These are phyloP conservation scores for Venturia nashicola DNA, from an alignment of 2,329 filamentous ascomycete genomes.

Conservation along the genomic window DNA sequence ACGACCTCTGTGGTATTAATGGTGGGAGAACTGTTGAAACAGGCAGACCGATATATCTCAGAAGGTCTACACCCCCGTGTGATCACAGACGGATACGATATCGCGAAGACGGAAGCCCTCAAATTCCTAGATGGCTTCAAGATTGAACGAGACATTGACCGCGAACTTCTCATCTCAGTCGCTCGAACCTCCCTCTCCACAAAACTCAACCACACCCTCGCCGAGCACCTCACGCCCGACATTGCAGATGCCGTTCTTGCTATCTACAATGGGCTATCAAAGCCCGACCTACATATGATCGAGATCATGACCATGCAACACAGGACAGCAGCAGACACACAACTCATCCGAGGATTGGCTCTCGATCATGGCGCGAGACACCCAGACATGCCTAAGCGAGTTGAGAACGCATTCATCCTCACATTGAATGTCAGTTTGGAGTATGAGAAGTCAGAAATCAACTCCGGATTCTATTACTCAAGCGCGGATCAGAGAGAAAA, in stretches of 20 bases:
- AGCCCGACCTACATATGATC: slow-evolving; percentile 97
- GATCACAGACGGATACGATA: slow-evolving; percentile 94
- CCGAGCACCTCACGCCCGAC: slow-evolving; percentile 80
- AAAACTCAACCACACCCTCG: slow-evolving; percentile 82
- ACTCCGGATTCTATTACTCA: slow-evolving; percentile 97
- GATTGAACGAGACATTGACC: slow-evolving; percentile 73
- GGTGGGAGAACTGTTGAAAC: slow-evolving; percentile 94
- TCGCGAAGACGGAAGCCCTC: slow-evolving; percentile 84
- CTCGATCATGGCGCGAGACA: slow-evolving; percentile 93
- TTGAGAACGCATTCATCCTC: slow-evolving; percentile 91
- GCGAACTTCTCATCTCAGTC: slow-evolving; percentile 85
- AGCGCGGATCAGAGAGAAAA: slow-evolving; percentile 95
- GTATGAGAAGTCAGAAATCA: slow-evolving; percentile 98
- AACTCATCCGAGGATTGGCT: slow-evolving; percentile 84
- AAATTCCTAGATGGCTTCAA: slow-evolving; percentile 94
- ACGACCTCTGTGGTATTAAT: slow-evolving; percentile 93
- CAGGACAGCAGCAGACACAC: slow-evolving; percentile 87
- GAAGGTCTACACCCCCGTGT: slow-evolving; percentile 96
- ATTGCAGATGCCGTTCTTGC: slow-evolving; percentile 94
- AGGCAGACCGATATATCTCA: slow-evolving; percentile 89
- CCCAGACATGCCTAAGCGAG: slow-evolving; percentile 93
- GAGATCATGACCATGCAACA: slow-evolving; percentile 99
- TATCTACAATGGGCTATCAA: slow-evolving; percentile 78
- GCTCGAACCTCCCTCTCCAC: slow-evolving; percentile 90
- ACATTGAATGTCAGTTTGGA: slow-evolving; percentile 94